Conservation (phyloP, 1,284 basidiomycete species). For the Cutaneotrichosporon mucoides region DNA sequence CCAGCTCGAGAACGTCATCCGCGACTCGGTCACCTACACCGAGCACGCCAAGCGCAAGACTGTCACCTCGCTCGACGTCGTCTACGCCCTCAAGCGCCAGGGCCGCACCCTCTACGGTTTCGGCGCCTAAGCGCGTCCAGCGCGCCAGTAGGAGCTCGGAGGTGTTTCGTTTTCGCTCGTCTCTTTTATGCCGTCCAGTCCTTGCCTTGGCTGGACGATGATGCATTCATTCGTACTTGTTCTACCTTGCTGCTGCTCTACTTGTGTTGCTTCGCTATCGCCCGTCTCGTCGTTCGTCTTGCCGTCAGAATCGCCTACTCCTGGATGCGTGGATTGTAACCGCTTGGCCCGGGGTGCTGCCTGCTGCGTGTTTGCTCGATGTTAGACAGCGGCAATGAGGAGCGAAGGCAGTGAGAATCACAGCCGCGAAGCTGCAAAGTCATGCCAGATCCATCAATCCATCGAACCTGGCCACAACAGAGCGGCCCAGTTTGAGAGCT, state of each 20-base stretch:
- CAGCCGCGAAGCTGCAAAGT: too few species aligned
- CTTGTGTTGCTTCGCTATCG: too few species aligned
- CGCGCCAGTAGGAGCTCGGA: not conserved
- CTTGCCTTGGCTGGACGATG: conserved; percentile 4
- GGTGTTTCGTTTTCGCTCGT: conserved; percentile 24
- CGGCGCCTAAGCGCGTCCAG: conserved; percentile 55
- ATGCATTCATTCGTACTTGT: conserved; percentile 2
- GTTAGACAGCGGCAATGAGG: too few species aligned
- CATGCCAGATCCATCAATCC: too few species aligned
- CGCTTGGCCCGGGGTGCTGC: too few species aligned
- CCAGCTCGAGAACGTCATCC: conserved; percentile 61
- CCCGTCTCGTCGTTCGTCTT: too few species aligned
- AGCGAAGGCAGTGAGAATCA: too few species aligned
- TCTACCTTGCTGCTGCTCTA: not conserved
- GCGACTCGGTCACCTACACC: conserved; percentile 83
- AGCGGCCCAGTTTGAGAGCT: too few species aligned
- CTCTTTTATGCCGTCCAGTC: conserved; percentile 10
- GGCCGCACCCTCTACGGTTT: conserved; percentile 84
- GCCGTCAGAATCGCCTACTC: too few species aligned
- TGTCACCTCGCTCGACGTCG: conserved; percentile 71
- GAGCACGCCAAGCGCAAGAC: conserved; percentile 92
- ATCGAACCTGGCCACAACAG: too few species aligned
- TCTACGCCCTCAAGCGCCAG: conserved; percentile 88
- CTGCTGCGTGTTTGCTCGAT: too few species aligned
- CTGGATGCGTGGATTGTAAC: too few species aligned